A percentile compares a stretch with the other conserved stretches of the same genome.
Evolutionary conservation across 2,329 filamentous ascomycete genomes (phyloP).

Genomic region (Hyphodiscus sp.): DNA sequence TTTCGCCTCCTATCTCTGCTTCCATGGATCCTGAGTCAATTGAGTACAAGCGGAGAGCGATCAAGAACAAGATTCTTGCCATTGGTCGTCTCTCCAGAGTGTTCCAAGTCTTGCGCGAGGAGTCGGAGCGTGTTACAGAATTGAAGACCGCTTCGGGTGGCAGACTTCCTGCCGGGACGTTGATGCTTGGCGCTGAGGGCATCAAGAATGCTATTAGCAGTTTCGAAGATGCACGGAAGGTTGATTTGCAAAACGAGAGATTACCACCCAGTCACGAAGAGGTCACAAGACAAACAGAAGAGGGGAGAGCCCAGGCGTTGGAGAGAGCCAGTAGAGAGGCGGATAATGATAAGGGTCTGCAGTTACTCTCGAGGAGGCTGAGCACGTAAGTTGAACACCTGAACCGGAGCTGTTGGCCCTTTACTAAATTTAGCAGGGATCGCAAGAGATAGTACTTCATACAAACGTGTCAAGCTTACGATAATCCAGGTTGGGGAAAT

Average conservation of each 20-base stretch:
- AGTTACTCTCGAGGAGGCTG: constrained; percentile 80
- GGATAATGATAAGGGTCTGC: constrained; percentile 83
- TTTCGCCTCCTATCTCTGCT: constrained; percentile 62
- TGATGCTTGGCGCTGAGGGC: constrained; percentile 96
- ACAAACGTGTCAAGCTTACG: neutral
- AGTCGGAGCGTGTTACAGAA: constrained; percentile 93
- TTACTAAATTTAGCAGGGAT: constrained; percentile 15
- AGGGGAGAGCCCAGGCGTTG: constrained; percentile 74
- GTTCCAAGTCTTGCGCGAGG: constrained; percentile 96
- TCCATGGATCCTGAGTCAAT: constrained; percentile 70
- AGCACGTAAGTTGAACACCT: constrained; percentile 73
- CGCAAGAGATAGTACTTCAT: constrained; percentile 20
- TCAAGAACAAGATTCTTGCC: constrained; percentile 99
- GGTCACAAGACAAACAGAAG: constrained; percentile 74
- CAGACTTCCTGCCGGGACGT: constrained; percentile 83
- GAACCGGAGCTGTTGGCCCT: neutral
- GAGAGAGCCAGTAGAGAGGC: constrained; percentile 83
- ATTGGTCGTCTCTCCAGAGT: constrained; percentile 95
- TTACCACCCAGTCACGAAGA: constrained; percentile 90
- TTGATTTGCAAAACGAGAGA: constrained; percentile 93
- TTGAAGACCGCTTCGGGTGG: constrained; percentile 95
- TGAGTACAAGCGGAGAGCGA: constrained; percentile 90
- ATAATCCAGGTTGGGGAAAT: neutral
- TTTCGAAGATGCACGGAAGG: constrained; percentile 95
- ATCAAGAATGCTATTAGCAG: constrained; percentile 97